Base-by-base conservation (phyloP, 768 basidiomycete species). In the Rubroboletus pulcherrimus region DNA sequence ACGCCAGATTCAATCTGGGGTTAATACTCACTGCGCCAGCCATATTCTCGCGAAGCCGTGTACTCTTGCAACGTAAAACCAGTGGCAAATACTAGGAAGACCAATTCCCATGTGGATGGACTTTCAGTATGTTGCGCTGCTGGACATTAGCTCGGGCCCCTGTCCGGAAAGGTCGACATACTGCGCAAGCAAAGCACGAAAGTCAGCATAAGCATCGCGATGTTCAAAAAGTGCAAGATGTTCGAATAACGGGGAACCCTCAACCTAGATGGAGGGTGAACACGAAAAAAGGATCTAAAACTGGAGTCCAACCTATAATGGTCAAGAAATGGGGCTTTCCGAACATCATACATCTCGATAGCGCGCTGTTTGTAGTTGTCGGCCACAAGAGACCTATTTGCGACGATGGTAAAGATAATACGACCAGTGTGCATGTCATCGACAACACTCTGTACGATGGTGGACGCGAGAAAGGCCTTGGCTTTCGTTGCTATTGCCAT, bases 31-130 rank as follows among this genome's bases (percentile, higher is more conserved):
- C 91, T 85, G 43, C 81, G 80, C 90, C 89, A 93, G 26, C 93
- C 92, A 64, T 94, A 85, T 68, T 94, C 91, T 48, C 83, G 90
- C 1, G 87, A 82, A 5, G 91, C 83, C 0, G 93, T 92, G 67
- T 95, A 94, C 71, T 96, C 93, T 56, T 90, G 89, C 38, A 97
- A 69, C 5, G 86, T 75, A 61, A 96, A 93, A 1, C 92, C 92
- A 5, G 78, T 72, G 0, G 85, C 86, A 61, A 92, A 86, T 12
- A 93, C 62, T 47, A 92, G 79, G 66, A 95, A 95, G 10, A 84
- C 72, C 19, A 76, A 66, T 66, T 97, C 94, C 76, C 85, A 87
- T 7, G 70, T 60, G 29, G 82, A 83, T 47, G 87, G 58, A 10
- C 70, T 63, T 0, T 78, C 63, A 21, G 77, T 67, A 61, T 89